Base-by-base conservation (phyloP, 108 stramenopile genomes). In the Craspedostauros australis region DNA sequence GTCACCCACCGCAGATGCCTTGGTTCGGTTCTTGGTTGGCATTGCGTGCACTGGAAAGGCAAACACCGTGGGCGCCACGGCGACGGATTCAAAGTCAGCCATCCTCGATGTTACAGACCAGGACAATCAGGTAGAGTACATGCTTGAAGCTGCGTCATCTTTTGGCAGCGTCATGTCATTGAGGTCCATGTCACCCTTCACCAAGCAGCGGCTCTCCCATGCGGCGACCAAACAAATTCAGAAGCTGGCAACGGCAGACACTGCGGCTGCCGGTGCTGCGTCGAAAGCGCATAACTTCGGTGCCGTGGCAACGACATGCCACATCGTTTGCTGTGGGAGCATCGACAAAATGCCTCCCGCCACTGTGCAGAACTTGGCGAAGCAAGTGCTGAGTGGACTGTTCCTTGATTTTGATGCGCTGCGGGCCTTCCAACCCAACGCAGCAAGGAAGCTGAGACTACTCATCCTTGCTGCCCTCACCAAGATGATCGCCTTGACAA, bases 21-120 rank as follows among this genome's bases (percentile, higher is more conserved):
- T 85, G 46, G 75, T 70, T n/a, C 22, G 34, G 12, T 88, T 82
- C 43, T 62, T 88, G 8, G 38, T 80, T 5, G 54, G 75, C 58
- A 25, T 85, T 27, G 76, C 83, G 2, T 80, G 80, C 60, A 54
- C 48, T 31, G 73, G 70, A 43, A 50, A 42, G 1, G 54, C 83
- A 28, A 18, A 27, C 28, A n/a, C n/a, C n/a, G n/a, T n/a, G n/a
- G n/a, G n/a, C n/a, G n/a, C n/a, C n/a, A n/a, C n/a, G n/a, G n/a
- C n/a, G n/a, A n/a, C n/a, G n/a, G n/a, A n/a, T n/a, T n/a, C n/a
- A n/a, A n/a, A n/a, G n/a, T n/a, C n/a, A n/a, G n/a, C n/a, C n/a
- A n/a, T n/a, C 20, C 7, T 38, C 27, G 33, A 37, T 54, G 12
- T n/a, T n/a, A n/a, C n/a, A n/a, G n/a, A n/a, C n/a, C 15, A 14